Conservation (phyloP, 306 rosid species). For the Albizia julibrissin region DNA sequence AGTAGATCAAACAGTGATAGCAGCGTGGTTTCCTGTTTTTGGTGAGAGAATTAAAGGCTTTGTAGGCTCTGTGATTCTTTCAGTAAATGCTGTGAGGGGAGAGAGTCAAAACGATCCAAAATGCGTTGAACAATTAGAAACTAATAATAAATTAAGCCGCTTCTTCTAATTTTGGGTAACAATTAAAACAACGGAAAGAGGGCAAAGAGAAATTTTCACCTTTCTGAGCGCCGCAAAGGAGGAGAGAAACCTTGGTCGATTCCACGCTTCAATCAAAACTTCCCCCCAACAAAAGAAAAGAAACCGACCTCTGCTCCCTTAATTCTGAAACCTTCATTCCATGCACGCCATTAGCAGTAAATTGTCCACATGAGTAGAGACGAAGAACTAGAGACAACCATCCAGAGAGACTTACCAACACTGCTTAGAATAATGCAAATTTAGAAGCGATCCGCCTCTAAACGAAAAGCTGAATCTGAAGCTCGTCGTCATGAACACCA, state of each 20-base stretch:
- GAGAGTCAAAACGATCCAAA: constrained; percentile 32
- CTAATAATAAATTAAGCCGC: constrained; percentile 4
- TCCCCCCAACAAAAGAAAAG: neutral
- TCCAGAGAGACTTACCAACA: neutral
- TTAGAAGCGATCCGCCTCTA: neutral
- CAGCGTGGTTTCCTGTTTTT: neutral
- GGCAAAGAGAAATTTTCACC: constrained; percentile 26
- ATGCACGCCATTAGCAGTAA: neutral
- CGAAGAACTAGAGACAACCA: neutral
- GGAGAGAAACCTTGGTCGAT: neutral
- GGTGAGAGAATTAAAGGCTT: constrained; percentile 13
- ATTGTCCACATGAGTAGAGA: neutral
- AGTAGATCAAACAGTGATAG: constrained; percentile 35
- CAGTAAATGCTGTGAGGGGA: constrained; percentile 33
- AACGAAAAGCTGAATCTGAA: neutral
- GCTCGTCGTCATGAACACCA: neutral
- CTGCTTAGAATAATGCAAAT: neutral
- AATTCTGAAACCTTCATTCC: neutral
- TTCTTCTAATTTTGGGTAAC: constrained; percentile 25
- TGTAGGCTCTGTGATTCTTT: constrained; percentile 7
- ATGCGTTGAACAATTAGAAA: constrained; percentile 23
- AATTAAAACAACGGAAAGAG: constrained; percentile 25
- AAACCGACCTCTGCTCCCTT: neutral
- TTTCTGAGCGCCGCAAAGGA: constrained; percentile 1
- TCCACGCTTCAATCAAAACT: constrained; percentile 3